Base-by-base conservation (phyloP, 1,139 yeast genomes). In the Sugiyamaella neomexicana region DNA sequence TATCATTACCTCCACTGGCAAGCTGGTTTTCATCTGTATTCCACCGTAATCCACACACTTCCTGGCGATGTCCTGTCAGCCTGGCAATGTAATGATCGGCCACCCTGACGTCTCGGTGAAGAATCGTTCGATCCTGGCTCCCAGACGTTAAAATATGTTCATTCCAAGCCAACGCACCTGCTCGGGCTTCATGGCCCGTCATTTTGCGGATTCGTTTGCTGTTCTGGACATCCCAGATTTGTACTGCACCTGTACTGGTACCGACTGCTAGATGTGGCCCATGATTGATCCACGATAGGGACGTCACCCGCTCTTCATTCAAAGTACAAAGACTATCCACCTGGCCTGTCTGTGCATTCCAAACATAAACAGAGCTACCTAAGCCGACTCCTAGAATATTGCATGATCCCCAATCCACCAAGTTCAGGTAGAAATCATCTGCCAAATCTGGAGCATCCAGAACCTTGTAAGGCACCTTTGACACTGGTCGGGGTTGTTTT, bases 21-120 rank as follows among this genome's bases (percentile, higher is more conserved):
- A 65, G 55, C 65, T 86, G 87, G 66, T 86, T 87, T 45, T 89
- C 96, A 54, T 89, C 96, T 2, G 82, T 78, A 66, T 90, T 91
- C 99, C 99, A 93, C 66, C 84, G 83, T 60, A 93, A 77, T 1
- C 99, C 99, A 73, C 99, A 93, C 36, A 93, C 96, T 71, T 95
- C 99, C 72, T 93, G 99, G 54, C 85, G 82, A 71, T 95, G 99
- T 39, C 81, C 77, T 46, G 82, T 85, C 45, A 93, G 75, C 60
- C 82, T 79, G 58, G 84, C 82, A 62, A 89, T 82, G 68, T 76
- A 90, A 64, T 90, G 97, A 46, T 86, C 89, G 10, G 95, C 89
- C 37, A 85, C 82, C 55, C 99, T 77, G 29, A 93, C 97, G 70
- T 93, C 99, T 58, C 98, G 78, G 68, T 93, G 96, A 54, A 90